Conservation (phyloP, 805 yeast genomes). For the Candida ulmi region DNA sequence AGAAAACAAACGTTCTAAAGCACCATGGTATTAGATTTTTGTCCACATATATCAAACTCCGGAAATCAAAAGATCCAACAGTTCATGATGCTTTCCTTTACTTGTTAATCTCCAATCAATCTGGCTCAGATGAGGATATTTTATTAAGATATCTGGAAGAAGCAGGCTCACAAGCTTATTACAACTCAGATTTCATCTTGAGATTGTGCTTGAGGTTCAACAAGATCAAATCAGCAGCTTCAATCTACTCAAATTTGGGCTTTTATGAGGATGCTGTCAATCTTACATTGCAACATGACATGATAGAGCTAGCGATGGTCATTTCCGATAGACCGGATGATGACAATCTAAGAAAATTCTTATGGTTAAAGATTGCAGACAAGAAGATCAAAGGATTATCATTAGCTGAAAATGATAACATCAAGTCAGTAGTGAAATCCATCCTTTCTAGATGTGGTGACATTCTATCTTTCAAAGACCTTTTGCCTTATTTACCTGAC, state of each 20-base stretch:
- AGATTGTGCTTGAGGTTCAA: conserved; percentile 61
- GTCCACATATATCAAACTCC: conserved; percentile 43
- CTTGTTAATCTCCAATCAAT: conserved; percentile 43
- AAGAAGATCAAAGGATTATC: conserved; percentile 22
- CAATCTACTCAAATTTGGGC: conserved; percentile 61
- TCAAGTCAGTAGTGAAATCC: conserved; percentile 27
- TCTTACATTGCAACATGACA: conserved; percentile 58
- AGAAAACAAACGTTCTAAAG: conserved; percentile 33
- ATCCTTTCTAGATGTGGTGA: conserved; percentile 43
- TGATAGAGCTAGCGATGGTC: conserved; percentile 51
- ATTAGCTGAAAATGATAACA: conserved; percentile 23
- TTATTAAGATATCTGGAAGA: conserved; percentile 46
- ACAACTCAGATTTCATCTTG: conserved; percentile 70
- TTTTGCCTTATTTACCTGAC: conserved; percentile 82
- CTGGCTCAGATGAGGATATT: conserved; percentile 34
- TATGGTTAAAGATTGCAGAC: conserved; percentile 63
- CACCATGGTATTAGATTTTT: conserved; percentile 69
- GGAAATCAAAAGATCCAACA: conserved; percentile 35
- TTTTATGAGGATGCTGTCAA: conserved; percentile 77
- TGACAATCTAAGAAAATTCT: conserved; percentile 50
- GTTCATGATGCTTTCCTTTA: conserved; percentile 70
- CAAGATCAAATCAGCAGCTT: conserved; percentile 61
- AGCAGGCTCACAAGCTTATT: conserved; percentile 33
- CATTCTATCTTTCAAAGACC: conserved; percentile 65
- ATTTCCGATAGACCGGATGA: conserved; percentile 54